Evolutionary conservation across 148 eudicot genomes (phyloP).

Genomic region (Rhododendron simsii): DNA sequence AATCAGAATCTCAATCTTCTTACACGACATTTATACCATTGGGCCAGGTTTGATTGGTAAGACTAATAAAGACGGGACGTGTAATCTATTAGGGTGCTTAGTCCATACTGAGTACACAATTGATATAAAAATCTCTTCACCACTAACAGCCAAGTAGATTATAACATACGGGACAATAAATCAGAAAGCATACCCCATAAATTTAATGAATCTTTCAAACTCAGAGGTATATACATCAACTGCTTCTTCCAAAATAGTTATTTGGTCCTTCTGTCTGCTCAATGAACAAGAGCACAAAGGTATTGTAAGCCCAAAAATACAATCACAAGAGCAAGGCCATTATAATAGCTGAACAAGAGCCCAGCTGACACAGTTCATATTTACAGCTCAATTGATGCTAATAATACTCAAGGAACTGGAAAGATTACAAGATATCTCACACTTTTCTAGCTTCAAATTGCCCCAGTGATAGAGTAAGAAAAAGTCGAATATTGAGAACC

Average conservation of each 20-base stretch:
- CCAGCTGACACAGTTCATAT: neutral
- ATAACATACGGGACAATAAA: neutral
- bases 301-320: neutral
- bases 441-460: slow-evolving; percentile 56
- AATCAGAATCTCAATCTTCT: neutral
- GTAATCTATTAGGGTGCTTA: neutral
- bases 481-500: slow-evolving; percentile 64
- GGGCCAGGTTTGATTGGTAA: neutral
- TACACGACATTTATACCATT: neutral
- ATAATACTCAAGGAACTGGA: slow-evolving; percentile 7
- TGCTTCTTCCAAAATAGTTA: slow-evolving; percentile 59
- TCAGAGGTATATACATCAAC: slow-evolving; percentile 67
- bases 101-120: neutral
- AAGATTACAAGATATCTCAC: slow-evolving; percentile 42
- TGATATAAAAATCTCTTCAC: neutral
- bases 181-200: slow-evolving; percentile 58
- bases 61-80: neutral
- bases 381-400: neutral
- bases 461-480: slow-evolving; percentile 56
- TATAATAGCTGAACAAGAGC: slow-evolving; percentile 1
- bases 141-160: neutral
- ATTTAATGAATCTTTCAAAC: slow-evolving; percentile 73
- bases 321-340: neutral
- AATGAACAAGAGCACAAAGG: slow-evolving; percentile 11
- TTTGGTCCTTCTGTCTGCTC: slow-evolving; percentile 53